Percentiles rank a stretch among this genome's conserved stretches.
Evolutionary conservation across 441 rosid genomes (phyloP).

Genomic region (Adansonia grandidieri): DNA sequence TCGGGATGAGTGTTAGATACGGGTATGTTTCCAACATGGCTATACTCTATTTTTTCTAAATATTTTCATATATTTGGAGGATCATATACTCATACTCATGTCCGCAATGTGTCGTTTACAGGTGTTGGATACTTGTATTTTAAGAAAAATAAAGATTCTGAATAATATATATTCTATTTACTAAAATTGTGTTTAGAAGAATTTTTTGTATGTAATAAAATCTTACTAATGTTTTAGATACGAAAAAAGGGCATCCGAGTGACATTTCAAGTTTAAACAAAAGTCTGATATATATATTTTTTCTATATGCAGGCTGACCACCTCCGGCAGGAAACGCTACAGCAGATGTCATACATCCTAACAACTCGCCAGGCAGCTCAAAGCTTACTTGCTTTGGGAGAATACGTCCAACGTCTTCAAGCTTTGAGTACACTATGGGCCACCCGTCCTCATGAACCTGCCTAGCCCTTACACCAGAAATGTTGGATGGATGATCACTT

Average conservation of each 20-base stretch:
- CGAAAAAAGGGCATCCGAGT: constrained; percentile 6
- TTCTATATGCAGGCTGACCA: constrained; percentile 75
- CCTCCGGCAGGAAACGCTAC: constrained; percentile 81
- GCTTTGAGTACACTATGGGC: constrained; percentile 81
- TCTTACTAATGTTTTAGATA: not conserved
- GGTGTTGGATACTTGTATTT: no score
- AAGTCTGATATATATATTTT: not conserved
- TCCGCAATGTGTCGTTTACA: no score
- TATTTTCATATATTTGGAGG: no score
- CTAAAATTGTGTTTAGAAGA: constrained; percentile 8
- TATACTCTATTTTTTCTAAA: not conserved
- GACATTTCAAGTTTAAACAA: constrained; percentile 18
- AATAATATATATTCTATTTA: not conserved
- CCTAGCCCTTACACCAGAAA: constrained; percentile 39
- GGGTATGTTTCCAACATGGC: not conserved
- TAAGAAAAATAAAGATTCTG: no score
- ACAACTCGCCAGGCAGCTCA: constrained; percentile 84
- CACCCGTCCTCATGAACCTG: constrained; percentile 64
- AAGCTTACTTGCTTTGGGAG: constrained; percentile 87
- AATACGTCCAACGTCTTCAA: constrained; percentile 82
- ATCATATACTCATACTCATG: no score
- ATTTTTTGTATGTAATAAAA: not conserved
- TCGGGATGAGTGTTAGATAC: not conserved
- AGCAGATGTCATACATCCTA: constrained; percentile 75
- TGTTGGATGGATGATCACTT: constrained; percentile 18